phyloP scores from a whole-genome alignment of 257 asterid genomes.

The Linderniella brevidens region DNA sequence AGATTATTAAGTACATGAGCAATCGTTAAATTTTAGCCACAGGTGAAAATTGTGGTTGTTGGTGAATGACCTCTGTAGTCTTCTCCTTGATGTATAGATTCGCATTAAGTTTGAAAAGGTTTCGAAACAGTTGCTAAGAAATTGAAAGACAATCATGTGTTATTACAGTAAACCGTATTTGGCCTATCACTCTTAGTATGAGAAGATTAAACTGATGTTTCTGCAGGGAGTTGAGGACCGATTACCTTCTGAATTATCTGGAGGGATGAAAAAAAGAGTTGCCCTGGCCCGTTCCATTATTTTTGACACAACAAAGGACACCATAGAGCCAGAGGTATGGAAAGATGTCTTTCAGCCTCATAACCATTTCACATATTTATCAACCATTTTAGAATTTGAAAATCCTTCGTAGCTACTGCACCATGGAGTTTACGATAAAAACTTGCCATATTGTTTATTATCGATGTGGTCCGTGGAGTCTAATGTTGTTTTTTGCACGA shows the following conservation, averaged over 20 bases:
- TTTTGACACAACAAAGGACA: slow-evolving; percentile 70
- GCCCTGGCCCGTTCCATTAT: slow-evolving; percentile 96
- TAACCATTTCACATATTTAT: slow-evolving; percentile 1
- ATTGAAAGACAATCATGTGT: too few relatives aligned
- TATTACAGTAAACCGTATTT: background rate
- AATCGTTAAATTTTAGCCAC: background rate
- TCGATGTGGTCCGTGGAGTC: too few relatives aligned
- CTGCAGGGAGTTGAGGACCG: slow-evolving; percentile 90
- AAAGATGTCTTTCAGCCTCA: slow-evolving; percentile 9
- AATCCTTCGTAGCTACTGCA: too few relatives aligned
- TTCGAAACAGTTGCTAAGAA: too few relatives aligned
- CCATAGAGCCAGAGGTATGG: slow-evolving; percentile 86
- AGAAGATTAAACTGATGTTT: slow-evolving; percentile 10
- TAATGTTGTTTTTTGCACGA: too few relatives aligned
- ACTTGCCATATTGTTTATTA: too few relatives aligned
- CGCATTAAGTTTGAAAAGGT: background rate
- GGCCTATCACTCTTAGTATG: background rate
- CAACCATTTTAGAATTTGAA: background rate
- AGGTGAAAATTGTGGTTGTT: too few relatives aligned
- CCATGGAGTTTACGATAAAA: too few relatives aligned
- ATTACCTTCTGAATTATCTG: slow-evolving; percentile 90
- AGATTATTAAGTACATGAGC: too few relatives aligned
- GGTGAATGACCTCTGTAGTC: too few relatives aligned
- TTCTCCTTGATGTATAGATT: too few relatives aligned
- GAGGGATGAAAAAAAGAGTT: slow-evolving; percentile 99